phyloP scores from a whole-genome alignment of 2,329 filamentous ascomycete species.

The Sporothrix euskadiensis region DNA sequence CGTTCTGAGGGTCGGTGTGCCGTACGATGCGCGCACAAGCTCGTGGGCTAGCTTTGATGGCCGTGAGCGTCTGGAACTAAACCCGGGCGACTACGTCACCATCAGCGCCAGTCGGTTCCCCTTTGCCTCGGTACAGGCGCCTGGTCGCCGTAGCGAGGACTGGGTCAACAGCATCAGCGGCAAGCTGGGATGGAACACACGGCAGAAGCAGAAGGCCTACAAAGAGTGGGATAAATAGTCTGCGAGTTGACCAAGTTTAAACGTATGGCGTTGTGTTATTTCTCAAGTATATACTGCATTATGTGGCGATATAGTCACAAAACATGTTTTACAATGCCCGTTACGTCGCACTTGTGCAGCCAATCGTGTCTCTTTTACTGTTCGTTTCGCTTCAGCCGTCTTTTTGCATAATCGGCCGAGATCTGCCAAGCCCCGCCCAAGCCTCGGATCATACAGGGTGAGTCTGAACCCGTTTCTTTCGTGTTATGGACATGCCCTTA shows the following conservation, averaged over 20 bases:
- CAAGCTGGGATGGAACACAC: slow-evolving; percentile 78
- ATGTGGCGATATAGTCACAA: slow-evolving; percentile 1
- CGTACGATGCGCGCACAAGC: slow-evolving; percentile 83
- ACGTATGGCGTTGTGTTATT: neutral
- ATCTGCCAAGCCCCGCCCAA: slow-evolving; percentile 22
- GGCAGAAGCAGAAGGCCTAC: slow-evolving; percentile 71
- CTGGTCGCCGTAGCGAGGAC: slow-evolving; percentile 69
- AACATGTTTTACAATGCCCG: slow-evolving; percentile 17
- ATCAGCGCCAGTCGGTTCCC: slow-evolving; percentile 75
- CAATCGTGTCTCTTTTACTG: neutral
- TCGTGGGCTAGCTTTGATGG: slow-evolving; percentile 99
- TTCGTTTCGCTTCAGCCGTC: neutral
- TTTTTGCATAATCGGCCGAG: slow-evolving; percentile 20
- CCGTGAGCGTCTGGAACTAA: slow-evolving; percentile 77
- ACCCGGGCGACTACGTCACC: slow-evolving; percentile 79
- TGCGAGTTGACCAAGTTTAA: neutral
- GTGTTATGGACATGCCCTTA: neutral
- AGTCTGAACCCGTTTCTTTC: slow-evolving; percentile 14
- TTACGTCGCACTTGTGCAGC: neutral
- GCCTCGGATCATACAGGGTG: slow-evolving; percentile 13
- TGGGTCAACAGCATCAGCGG: slow-evolving; percentile 80
- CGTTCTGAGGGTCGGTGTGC: slow-evolving; percentile 88
- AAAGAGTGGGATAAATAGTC: slow-evolving; percentile 48
- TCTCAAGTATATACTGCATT: neutral
- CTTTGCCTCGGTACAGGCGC: slow-evolving; percentile 73